Evolutionary conservation across 2,329 filamentous ascomycete species (phyloP), one percentile per base, ranked within the genome.

Genomic region (Diaporthe longicolla): DNA sequence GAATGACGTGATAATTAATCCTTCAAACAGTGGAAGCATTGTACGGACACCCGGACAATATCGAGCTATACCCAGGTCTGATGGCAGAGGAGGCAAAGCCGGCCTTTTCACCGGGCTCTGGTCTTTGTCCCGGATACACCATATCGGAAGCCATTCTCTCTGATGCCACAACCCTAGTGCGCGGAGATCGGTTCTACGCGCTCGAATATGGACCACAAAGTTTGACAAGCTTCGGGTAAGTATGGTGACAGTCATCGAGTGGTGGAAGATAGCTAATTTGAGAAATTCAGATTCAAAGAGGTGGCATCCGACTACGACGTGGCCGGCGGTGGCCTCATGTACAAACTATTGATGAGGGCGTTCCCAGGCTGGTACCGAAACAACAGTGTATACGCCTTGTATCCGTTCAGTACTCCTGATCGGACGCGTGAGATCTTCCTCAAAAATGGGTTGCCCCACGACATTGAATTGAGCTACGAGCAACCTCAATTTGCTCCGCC

Each of bases 161-260:
- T 8, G 58, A 63, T 13, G 58, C 58, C 1, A 63, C 58, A 21
- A 63, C 58, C 19, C 37, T 63, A 17, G 58, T 63, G 24, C 58
- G 58, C 4, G 58, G 58, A 29, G 58, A 63, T 45, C 37, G 58
- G 17, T 63, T 63, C 58, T 63, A 63, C 24, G 58, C 58, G 17
- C 24, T 63, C 40, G 58, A 63, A 6, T 63, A 63, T 63, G 58
- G 58, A 7, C 58, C 58, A 21, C 58, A 63, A 24, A 63, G 58
- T 7, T 63, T 63, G 58, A 63, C 58, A 17, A 63, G 37, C 37
- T 63, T 45, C 17, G 58, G 58, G 58, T 63, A 8, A 21, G 58
- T 61, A 21, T 8, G 1, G 2, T 11, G 15, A n/a, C 1, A 19
- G 24, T n/a, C 1, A 11, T 7, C 1, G 1, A 29, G 8, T 43